These are phyloP conservation scores for Populus simonii DNA, from an alignment of 345 rosid genomes.

Conservation along the genomic window DNA sequence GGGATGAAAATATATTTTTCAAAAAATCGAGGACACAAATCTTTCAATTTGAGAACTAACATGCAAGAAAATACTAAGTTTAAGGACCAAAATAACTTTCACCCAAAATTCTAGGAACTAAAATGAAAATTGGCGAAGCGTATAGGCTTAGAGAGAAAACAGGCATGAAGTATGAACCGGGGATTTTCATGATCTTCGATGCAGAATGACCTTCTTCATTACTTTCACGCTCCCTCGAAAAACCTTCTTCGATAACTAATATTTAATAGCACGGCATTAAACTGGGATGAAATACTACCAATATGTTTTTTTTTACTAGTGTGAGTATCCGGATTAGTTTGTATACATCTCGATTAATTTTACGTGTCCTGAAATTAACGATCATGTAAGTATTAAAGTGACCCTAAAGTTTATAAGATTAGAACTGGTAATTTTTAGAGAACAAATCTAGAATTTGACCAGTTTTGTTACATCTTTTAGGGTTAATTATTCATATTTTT, in stretches of 20 bases:
- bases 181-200: neutral
- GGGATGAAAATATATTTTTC: neutral
- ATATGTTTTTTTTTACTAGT: too few relatives aligned
- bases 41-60: neutral
- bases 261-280: neutral
- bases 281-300: neutral
- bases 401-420: rapidly evolving
- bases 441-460: too few relatives aligned
- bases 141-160: too few relatives aligned
- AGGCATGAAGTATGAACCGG: too few relatives aligned
- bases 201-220: neutral
- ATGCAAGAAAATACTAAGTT: too few relatives aligned
- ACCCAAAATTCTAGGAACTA: too few relatives aligned
- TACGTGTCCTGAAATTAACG: rapidly evolving
- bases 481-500: too few relatives aligned
- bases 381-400: too few relatives aligned
- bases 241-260: neutral
- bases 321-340: rapidly evolving
- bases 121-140: too few relatives aligned
- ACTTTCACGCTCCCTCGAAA: neutral
- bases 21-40: neutral
- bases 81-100: neutral
- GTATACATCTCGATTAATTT: rapidly evolving
- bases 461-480: too few relatives aligned
- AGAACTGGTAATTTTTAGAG: too few relatives aligned